Evolutionary conservation across 1,139 yeast species (phyloP), one percentile per base, ranked within the genome.

Genomic region (Hyphopichia buzzinii): DNA sequence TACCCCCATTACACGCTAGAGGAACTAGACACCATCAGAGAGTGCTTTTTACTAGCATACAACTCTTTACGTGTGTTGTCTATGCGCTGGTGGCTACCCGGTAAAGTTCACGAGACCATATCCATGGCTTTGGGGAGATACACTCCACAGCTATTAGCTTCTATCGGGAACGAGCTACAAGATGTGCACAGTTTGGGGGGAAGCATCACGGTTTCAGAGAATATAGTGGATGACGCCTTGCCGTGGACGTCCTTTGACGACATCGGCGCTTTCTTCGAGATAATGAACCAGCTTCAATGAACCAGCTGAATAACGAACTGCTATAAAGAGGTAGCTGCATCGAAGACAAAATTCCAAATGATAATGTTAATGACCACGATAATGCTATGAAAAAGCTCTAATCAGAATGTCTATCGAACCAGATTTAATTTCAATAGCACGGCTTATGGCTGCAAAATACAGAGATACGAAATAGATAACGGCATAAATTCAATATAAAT

Each of bases 11-110:
- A 17, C 26, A 48, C 54, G 25, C 53, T 29, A 6, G 41, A 56
- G n/a, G 78, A 72, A 38, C 50, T 72, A 36, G 65, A 61, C 13
- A 57, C 63, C 4, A 69, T 67, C 43, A 61, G 69, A 13, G 76
- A 72, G 43, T 72, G 71, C 41, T 64, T 73, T 43, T 68, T 67
- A 42, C 52, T 73, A 17, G 72, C 73, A 26, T 52, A 72, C 8
- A 66, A 71, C 4, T 74, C 76, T 4, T 66, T 70, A 13, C 62
- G 62, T 36, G 71, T 72, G 36, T 70, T 72, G 19, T 68, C 77
- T 1, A 48, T 61, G 14, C 77, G 72, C 42, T 73, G 77, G 75
- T 61, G 64, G 16, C 48, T 73, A 23, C 67, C 77, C 12, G 64
- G 70, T 4, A 15, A 30, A 13, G 26, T 22, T 8, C 13, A 30